phyloP scores from a whole-genome alignment of 306 rosid species.

The Castanospermum australe region DNA sequence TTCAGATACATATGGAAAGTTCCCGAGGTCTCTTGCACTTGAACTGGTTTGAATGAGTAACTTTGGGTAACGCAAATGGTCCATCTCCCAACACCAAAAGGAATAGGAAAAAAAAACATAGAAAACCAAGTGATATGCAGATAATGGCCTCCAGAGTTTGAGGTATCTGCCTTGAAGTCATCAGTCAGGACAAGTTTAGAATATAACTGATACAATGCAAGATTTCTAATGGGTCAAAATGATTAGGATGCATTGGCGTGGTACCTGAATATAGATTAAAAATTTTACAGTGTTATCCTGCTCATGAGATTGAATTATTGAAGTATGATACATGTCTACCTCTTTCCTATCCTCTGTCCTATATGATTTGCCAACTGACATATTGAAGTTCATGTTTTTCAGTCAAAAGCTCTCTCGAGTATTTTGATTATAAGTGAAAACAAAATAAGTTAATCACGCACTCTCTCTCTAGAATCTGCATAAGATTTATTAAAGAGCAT shows the following conservation, averaged over 20 bases:
- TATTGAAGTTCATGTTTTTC: slow-evolving; percentile 1
- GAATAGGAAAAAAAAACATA: background rate
- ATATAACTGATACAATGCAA: background rate
- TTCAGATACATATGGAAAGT: background rate
- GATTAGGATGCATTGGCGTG: background rate
- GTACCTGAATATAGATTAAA: background rate
- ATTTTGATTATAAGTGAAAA: too few species aligned
- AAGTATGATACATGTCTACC: background rate
- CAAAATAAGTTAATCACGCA: too few species aligned
- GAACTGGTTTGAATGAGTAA: background rate
- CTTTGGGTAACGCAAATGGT: background rate
- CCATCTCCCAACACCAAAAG: too few species aligned
- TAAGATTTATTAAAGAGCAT: background rate
- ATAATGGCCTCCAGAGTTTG: background rate
- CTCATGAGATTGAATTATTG: background rate
- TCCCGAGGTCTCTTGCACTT: background rate
- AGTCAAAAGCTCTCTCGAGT: too few species aligned
- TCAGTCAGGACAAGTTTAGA: background rate
- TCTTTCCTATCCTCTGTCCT: background rate
- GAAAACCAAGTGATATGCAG: background rate
- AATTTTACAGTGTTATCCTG: background rate
- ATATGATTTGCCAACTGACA: background rate
- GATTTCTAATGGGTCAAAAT: background rate
- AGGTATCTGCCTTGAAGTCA: background rate
- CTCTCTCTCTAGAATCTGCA: background rate